Evolutionary conservation across 331 rosid species (phyloP), one percentile per base, ranked within the genome.

Genomic region (Spiraea crenata): DNA sequence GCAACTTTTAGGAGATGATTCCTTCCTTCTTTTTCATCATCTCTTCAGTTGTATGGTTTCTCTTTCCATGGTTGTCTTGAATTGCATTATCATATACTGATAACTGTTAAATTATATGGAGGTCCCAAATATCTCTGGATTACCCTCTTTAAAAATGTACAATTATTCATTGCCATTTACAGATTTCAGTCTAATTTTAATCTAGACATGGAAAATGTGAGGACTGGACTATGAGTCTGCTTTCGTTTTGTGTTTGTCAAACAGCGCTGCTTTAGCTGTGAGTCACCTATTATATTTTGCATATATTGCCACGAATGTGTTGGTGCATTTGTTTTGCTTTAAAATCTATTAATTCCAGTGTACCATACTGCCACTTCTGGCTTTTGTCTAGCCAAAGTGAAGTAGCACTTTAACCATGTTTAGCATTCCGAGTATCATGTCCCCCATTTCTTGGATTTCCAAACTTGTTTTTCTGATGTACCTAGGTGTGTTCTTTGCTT

Each of bases 71-170:
- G 25, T 41, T 50, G 42, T 3, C 57, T 61, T 14, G 12, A 13
- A 31, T 14, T 68, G 62, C 20, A 60, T 54, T 20, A 16, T n/a
- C 42, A 42, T 16, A 8, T 56, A 31, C 52, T 63, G 44, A 54
- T 69, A 42, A 70, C 31, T 14, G 44, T 47, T 11, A 56, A 69
- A 12, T 69, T 20, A 54, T 14, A 55, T 31, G 34, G 72, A 51
- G 20, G 6, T 48, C 42, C 63, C 17, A 39, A 19, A 57, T 38
- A 47, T 63, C 56, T 40, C 42, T 8, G 10, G 45, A 61, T 51
- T 19, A 52, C 19, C 34, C 5, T 3, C 25, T 63, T 9, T 7
- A 37, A 41, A 16, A 39, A 16, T 9, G 69, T 15, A 25, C 20
- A 56, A 17, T 17, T 20, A 37, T 52, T 52, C 46, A 51, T 67